A percentile compares a stretch with the other conserved stretches of the same genome.
Evolutionary conservation across 1,284 basidiomycete genomes (phyloP).

Genomic region (Boletus sp.): DNA sequence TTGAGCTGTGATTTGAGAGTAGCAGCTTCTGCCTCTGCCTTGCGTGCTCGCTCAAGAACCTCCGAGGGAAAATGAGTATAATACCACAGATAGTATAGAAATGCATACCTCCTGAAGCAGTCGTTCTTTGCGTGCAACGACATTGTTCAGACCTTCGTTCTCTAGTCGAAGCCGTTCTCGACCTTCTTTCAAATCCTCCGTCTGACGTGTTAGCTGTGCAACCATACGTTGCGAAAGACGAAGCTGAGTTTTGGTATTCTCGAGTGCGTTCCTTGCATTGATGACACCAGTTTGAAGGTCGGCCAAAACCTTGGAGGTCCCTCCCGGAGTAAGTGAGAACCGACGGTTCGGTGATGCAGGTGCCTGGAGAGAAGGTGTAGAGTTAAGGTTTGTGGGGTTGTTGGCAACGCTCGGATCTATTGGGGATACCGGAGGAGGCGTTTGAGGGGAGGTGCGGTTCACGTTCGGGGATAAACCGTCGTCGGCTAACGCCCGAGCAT

Average conservation of each 20-base stretch:
- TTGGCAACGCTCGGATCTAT: constrained; percentile 31
- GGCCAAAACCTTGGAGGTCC: constrained; percentile 78
- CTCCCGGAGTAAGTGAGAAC: constrained; percentile 64
- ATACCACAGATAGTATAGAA: not conserved
- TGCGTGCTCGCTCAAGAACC: constrained; percentile 77
- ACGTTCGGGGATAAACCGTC: constrained; percentile 47
- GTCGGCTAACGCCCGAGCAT: constrained; percentile 75
- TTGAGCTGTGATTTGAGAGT: constrained; percentile 67
- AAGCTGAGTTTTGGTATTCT: constrained; percentile 78
- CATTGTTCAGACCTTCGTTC: constrained; percentile 81
- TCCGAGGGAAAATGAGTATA: constrained; percentile 26
- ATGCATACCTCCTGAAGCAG: constrained; percentile 71
- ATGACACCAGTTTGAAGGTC: constrained; percentile 80
- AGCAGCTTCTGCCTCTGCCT: constrained; percentile 71
- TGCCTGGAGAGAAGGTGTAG: constrained; percentile 28
- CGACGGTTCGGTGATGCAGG: constrained; percentile 50
- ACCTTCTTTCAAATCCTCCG: constrained; percentile 82
- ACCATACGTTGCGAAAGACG: constrained; percentile 73
- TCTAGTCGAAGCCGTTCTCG: constrained; percentile 76
- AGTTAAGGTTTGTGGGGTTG: constrained; percentile 19
- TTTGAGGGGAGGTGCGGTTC: constrained; percentile 31
- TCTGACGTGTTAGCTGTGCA: constrained; percentile 74
- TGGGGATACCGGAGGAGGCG: constrained; percentile 26
- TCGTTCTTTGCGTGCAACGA: constrained; percentile 81
- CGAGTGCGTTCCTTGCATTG: constrained; percentile 72